Evolutionary conservation across 2,329 filamentous ascomycete species (phyloP), one percentile per base, ranked within the genome.

Genomic region (Venturia aucupariae): DNA sequence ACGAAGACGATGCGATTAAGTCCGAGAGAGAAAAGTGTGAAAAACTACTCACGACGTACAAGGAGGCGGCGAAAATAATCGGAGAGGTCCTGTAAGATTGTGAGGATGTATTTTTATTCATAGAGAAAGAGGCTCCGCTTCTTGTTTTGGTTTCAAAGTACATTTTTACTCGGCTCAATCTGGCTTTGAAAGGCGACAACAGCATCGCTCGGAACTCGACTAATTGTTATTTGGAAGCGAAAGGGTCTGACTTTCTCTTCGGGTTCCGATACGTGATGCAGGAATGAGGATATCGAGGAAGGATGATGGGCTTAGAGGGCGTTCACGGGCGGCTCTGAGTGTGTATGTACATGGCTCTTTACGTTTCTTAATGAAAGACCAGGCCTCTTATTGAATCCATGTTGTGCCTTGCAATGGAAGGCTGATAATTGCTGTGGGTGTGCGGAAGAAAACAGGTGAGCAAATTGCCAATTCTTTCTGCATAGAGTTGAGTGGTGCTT

Each of bases 21-120:
- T 92, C 92, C 73, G 93, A 97, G 79, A 86, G 93, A 67, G 93
- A 97, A 80, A 99, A 99, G 83, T 99, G 94, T 78, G 94, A 99
- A 82, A 94, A 92, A 76, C 82, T 99, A 69, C 84, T 97, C 67
- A 87, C 89, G 74, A 99, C 94, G 24, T 99, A 99, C 80, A 92
- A 92, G 72, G 94, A 99, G 80, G 94, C 94, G 24, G 92, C 93
- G 67, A 97, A 95, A 83, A 99, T 99, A 75, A 93, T 99, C 68
- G 92, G 94, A 66, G 94, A 99, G 78, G 94, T 99, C 66, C 80
- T 96, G 79, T 92, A 88, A 64, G 22, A 57, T 57, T 7, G 30
- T 57, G 24, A 19, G 48, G 27, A 60, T 54, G 51, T 24, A 57
- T 32, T 57, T 57, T 27, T 57, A 32, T 57, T 57, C 51, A 35